These are phyloP conservation scores for Ophiostoma triangulosporum DNA, from an alignment of 2,329 filamentous ascomycete genomes.

Conservation along the genomic window DNA sequence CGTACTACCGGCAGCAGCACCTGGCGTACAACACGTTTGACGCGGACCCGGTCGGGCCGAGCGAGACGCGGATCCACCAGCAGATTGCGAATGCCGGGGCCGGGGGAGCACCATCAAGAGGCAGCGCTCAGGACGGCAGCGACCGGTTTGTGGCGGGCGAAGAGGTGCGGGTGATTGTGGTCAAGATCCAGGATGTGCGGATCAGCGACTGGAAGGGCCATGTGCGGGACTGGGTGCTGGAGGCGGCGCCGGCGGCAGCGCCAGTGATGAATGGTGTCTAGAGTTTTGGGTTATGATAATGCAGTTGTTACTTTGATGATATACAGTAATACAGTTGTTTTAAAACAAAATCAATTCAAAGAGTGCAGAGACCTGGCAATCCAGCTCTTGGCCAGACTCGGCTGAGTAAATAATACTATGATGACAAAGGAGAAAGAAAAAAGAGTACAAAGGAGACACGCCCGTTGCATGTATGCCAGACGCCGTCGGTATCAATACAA, in stretches of 20 bases:
- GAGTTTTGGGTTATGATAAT: not conserved
- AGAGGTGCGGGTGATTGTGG: slow-evolving; percentile 76
- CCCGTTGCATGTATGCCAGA: slow-evolving; percentile 1
- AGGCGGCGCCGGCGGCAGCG: slow-evolving; percentile 17
- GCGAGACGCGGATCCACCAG: slow-evolving; percentile 25
- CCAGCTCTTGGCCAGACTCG: no score
- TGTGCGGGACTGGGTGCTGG: slow-evolving; percentile 61
- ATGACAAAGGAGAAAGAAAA: not conserved
- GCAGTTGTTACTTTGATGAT: not conserved
- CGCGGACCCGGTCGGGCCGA: slow-evolving; percentile 26
- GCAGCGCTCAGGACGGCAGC: slow-evolving; percentile 30
- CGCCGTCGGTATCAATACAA: slow-evolving; percentile 7
- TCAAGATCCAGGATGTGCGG: slow-evolving; percentile 69
- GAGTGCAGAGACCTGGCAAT: no score
- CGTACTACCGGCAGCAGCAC: slow-evolving; percentile 71
- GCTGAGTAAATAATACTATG: not conserved
- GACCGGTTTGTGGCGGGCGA: slow-evolving; percentile 65
- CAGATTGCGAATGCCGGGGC: slow-evolving; percentile 17
- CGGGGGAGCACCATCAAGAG: slow-evolving; percentile 21
- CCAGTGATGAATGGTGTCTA: slow-evolving; percentile 27
- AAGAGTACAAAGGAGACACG: not conserved
- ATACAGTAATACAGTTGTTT: not conserved
- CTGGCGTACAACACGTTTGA: slow-evolving; percentile 86
- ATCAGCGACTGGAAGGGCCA: slow-evolving; percentile 94
- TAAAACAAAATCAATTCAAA: not conserved